Percentiles rank a stretch among this genome's conserved stretches.
phyloP scores from a whole-genome alignment of 2,329 filamentous ascomycete genomes.

The Cercospora sp. region DNA sequence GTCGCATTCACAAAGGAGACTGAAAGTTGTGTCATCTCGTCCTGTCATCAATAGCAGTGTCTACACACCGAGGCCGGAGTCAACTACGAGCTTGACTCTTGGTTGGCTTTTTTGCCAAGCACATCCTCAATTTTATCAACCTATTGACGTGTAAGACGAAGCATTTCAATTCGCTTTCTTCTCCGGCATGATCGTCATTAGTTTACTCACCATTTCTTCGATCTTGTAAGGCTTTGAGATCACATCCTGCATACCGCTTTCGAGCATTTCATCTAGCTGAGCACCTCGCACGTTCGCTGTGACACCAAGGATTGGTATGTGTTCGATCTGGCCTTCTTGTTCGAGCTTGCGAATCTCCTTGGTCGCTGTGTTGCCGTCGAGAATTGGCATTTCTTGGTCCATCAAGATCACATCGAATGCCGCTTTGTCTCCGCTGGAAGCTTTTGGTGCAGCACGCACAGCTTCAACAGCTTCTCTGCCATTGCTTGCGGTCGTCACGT shows the following conservation, averaged over 20 bases:
- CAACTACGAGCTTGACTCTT: background rate
- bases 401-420: constrained; percentile 38
- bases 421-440: constrained; percentile 20
- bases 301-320: constrained; percentile 38
- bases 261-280: constrained; percentile 37
- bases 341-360: constrained; percentile 34
- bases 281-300: constrained; percentile 40
- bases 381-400: constrained; percentile 41
- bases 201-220: constrained; percentile 34
- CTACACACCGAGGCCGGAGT: background rate
- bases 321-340: constrained; percentile 24
- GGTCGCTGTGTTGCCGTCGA: constrained; percentile 38
- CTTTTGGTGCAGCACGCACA: constrained; percentile 26
- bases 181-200: constrained; percentile 8
- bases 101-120: background rate
- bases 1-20: background rate
- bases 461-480: constrained; percentile 38
- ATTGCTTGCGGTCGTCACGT: constrained; percentile 38
- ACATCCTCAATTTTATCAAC: constrained; percentile 18
- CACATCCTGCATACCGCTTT: constrained; percentile 39
- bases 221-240: constrained; percentile 40
- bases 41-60: too few species aligned
- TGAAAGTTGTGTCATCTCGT: background rate
- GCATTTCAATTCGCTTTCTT: constrained; percentile 1
- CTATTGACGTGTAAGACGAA: constrained; percentile 17